phyloP scores from a whole-genome alignment of 2,329 filamentous ascomycete genomes.

The Cercospora citrullina region DNA sequence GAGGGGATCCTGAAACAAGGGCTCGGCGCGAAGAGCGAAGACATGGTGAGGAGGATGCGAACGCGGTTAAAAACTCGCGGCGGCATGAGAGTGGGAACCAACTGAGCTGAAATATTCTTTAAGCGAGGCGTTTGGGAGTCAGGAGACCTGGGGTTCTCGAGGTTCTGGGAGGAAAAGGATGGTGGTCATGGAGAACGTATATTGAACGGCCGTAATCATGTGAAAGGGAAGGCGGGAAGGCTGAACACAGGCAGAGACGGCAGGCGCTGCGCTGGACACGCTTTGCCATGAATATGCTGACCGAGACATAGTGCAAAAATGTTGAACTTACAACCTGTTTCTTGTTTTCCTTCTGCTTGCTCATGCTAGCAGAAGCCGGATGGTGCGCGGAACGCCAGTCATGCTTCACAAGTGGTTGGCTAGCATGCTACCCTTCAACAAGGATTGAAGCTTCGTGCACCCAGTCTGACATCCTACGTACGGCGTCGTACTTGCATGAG shows the following conservation, averaged over 20 bases:
- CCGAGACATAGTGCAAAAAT: not conserved
- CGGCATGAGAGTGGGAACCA: constrained; percentile 5
- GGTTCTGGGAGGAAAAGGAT: not conserved
- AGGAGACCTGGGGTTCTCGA: not conserved
- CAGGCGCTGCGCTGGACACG: not conserved
- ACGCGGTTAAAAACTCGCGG: constrained; percentile 6
- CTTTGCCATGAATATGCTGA: not conserved
- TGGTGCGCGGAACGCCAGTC: not conserved
- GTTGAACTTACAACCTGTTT: not conserved
- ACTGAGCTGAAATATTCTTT: not conserved
- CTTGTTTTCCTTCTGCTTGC: not conserved
- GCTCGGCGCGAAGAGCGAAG: constrained; percentile 11
- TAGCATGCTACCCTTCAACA: not conserved
- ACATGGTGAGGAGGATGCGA: constrained; percentile 16
- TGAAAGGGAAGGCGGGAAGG: not conserved
- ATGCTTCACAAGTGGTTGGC: not conserved
- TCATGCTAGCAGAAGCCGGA: not conserved
- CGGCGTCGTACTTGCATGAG: not conserved
- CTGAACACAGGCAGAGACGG: not conserved
- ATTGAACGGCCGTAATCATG: not conserved
- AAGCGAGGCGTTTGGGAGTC: constrained; percentile 5
- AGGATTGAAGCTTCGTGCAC: not conserved
- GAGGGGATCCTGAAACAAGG: constrained; percentile 23
- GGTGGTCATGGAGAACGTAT: not conserved
- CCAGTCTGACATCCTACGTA: not conserved